These are phyloP conservation scores for Coelastrella sp. DNA, from an alignment of 139 green algal genomes.

Conservation along the genomic window DNA sequence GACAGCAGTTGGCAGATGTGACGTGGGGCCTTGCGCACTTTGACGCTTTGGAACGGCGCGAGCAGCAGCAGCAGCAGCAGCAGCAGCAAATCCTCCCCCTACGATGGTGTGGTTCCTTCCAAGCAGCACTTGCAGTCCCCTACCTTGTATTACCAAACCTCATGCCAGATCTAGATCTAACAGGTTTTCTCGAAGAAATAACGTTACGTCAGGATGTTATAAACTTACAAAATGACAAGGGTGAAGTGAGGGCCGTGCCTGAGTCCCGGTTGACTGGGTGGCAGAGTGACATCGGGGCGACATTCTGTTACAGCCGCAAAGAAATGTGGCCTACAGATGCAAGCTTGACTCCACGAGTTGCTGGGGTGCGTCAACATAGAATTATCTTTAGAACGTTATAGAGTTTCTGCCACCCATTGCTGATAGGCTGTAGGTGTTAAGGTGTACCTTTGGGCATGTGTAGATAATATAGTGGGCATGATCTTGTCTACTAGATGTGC, in stretches of 20 bases:
- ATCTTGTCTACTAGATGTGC: too few species aligned
- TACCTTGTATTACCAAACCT: conserved; percentile 51
- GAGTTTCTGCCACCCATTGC: too few species aligned
- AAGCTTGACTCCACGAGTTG: conserved; percentile 11
- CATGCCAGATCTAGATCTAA: conserved; percentile 45
- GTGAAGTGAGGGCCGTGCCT: conserved; percentile 41
- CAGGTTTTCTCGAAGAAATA: conserved; percentile 52
- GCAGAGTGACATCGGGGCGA: conserved; percentile 62
- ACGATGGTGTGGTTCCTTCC: neutral
- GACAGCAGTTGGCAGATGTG: conserved; percentile 57
- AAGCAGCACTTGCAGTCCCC: conserved; percentile 45
- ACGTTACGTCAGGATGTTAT: conserved; percentile 53
- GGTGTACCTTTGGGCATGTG: too few species aligned
- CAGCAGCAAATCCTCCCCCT: neutral
- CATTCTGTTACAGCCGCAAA: conserved; percentile 63
- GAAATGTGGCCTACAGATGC: conserved; percentile 54
- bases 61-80: conserved; percentile 20
- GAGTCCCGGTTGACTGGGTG: conserved; percentile 47
- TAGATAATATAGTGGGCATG: too few species aligned
- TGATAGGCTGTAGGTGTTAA: too few species aligned
- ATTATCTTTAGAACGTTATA: too few species aligned
- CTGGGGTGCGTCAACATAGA: too few species aligned
- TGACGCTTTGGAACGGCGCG: neutral
- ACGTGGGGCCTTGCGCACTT: conserved; percentile 49
- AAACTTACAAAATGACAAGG: conserved; percentile 48